Percentiles rank a stretch among this genome's conserved stretches.
phyloP scores from a whole-genome alignment of 306 rosid species.

The Corylus americana region DNA sequence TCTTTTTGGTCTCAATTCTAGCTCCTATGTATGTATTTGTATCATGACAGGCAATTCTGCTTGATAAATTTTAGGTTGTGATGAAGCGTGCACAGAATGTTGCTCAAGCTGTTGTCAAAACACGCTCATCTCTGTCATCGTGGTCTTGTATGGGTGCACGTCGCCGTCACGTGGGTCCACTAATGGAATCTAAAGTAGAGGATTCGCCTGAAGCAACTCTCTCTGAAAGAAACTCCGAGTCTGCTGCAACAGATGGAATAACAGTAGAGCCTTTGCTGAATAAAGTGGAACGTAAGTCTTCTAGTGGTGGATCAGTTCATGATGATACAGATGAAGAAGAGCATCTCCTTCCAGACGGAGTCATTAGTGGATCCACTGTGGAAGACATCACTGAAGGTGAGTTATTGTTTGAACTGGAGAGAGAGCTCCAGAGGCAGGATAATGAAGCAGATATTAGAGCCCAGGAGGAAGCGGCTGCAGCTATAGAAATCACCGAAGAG shows the following conservation, averaged over 20 bases:
- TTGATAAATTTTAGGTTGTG: conserved; percentile 58
- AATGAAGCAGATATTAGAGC: conserved; percentile 39
- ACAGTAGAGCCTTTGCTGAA: conserved; percentile 27
- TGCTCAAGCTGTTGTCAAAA: conserved; percentile 90
- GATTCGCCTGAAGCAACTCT: conserved; percentile 47
- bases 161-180: conserved; percentile 61
- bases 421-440: conserved; percentile 77
- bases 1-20: not conserved
- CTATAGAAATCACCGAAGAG: conserved; percentile 73
- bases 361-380: conserved; percentile 35
- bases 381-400: conserved; percentile 73
- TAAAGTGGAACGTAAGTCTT: conserved; percentile 45
- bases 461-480: conserved; percentile 71
- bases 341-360: conserved; percentile 46
- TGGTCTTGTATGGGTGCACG: conserved; percentile 99
- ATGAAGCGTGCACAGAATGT: conserved; percentile 94
- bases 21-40: not conserved
- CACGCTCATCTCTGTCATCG: conserved; percentile 80
- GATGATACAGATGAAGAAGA: conserved; percentile 83
- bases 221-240: conserved; percentile 42
- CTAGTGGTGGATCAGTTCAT: conserved; percentile 57
- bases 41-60: conserved; percentile 20
- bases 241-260: conserved; percentile 35
- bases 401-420: conserved; percentile 83
- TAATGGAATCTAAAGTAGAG: conserved; percentile 39